Base-by-base conservation (phyloP, 164 flowering plant species). In the Cinnamomum micranthum region DNA sequence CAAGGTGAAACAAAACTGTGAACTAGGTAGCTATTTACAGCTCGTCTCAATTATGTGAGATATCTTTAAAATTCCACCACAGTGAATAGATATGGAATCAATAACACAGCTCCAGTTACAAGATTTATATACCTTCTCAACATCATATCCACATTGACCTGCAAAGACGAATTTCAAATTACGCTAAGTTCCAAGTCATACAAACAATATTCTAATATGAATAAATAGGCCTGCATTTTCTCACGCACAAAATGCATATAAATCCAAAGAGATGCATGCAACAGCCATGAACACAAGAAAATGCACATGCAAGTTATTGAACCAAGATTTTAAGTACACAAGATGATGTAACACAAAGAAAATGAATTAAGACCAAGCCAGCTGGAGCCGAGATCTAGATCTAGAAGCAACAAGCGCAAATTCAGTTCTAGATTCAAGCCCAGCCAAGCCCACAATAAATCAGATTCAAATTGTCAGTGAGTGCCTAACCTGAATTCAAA, bases 91-190 rank as follows among this genome's bases (percentile, higher is more conserved):
- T 20, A 55, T 14, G n/a, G 27, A 69, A 55, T 27, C 10, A 22
- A 65, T 19, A 50, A 3, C 2, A 17, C 50, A 71, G 22, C 60
- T 66, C 65, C 22, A 50, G 66, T 15, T 33, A 15, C n/a, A 64
- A 62, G 71, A 74, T 11, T 69, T 73, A 76, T 22, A 69, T 81
- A 92, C 98, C 98, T 91, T 88, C 69, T 92, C 89, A 74, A 92
- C 83, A 81, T 94, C 83, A 82, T 90, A 91, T 59, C 92, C 91
- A 73, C 89, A 92, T 27, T 88, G 90, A 88, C 93, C 98, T 94
- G 95, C 86, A 85, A 86, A 79, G 25, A 82, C 24, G 82, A 79
- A 70, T 67, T 73, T 55, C 65, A 69, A 31, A 78, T 83, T 80
- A 77, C 28, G 28, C 24, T 24, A 51, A 50, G 35, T 23, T 73